Conservation (phyloP, 768 basidiomycete species). For the Termitomyces titanicus region DNA sequence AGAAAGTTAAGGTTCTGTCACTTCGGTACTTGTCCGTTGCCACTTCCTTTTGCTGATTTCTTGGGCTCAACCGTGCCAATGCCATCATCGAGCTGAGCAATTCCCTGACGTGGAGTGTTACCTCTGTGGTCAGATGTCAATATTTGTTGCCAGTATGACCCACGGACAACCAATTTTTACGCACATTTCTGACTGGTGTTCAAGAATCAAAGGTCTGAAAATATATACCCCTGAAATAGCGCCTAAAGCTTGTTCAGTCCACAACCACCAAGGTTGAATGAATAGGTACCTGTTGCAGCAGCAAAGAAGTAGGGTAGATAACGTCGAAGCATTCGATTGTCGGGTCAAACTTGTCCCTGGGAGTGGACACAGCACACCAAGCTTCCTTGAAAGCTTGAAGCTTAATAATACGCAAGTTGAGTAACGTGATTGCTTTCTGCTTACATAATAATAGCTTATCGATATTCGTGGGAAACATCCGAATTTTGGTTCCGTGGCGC, state of each 20-base stretch:
- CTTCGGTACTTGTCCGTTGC: background rate
- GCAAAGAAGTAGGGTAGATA: constrained; percentile 53
- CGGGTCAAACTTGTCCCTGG: background rate
- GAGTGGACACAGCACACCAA: too few species aligned
- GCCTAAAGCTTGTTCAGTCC: constrained; percentile 32
- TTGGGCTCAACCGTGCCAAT: background rate
- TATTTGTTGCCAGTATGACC: background rate
- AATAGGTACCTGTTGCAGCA: constrained; percentile 45
- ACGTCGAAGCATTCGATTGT: constrained; percentile 32
- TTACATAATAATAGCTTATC: too few species aligned
- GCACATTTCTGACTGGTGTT: constrained; percentile 16
- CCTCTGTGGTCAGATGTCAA: constrained; percentile 8
- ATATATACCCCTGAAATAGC: constrained; percentile 63
- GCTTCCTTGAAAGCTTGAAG: too few species aligned
- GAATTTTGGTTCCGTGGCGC: too few species aligned
- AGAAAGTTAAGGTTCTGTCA: background rate
- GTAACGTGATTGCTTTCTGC: too few species aligned
- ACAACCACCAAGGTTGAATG: background rate
- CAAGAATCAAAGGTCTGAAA: constrained; percentile 48
- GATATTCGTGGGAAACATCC: too few species aligned
- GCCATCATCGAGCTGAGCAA: background rate
- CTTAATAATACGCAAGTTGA: too few species aligned
- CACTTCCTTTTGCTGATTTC: background rate
- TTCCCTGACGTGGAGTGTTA: background rate
- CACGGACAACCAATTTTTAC: background rate